Base-by-base conservation (phyloP, 164 flowering plant species). In the Aristolochia californica region DNA sequence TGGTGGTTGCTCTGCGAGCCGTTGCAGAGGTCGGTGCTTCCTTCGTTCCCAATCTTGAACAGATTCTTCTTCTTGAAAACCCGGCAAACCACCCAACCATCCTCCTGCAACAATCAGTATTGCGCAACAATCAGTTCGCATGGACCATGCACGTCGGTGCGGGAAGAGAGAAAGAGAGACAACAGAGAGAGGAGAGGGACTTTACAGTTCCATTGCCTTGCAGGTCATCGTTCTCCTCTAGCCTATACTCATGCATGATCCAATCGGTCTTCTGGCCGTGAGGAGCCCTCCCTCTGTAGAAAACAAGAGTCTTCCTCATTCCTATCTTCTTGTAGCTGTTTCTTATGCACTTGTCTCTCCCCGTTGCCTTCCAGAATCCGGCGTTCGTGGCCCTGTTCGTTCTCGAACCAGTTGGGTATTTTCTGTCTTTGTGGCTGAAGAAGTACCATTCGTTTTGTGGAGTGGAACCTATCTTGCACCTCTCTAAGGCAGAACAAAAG, bases 191-290 rank as follows among this genome's bases (percentile, higher is more conserved):
- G 51, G 58, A 44, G 69, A 12, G 20, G 23, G 30, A 10, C n/a
- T 45, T 34, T 61, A 56, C 57, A 43, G 8, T 60, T 34, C 34
- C 60, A 43, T 54, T 80, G 58, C 60, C 66, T 59, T 80, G 87
- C 50, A 68, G 62, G 57, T 83, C 83, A 57, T 87, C 85, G 16
- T 59, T 73, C 64, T 87, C 97, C 65, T 87, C 97, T 13, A 91
- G 85, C n/a, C 97, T 70, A 54, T 87, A 91, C 61, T 91, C 97
- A 53, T 91, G 97, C 97, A 91, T 91, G 73, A 91, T 91, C 97
- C 97, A 91, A 28, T 91, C 96, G 30, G 94, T 78, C 71, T 91
- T 91, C 28, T 88, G 96, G 54, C 98, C 98, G 48, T 91, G 96
- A 9, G 98, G 98, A 45, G 98, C 98, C 67, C 98, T 69, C 1